Conservation (phyloP, 176 grass and related monocot species). For the Musa troglodytarum region DNA sequence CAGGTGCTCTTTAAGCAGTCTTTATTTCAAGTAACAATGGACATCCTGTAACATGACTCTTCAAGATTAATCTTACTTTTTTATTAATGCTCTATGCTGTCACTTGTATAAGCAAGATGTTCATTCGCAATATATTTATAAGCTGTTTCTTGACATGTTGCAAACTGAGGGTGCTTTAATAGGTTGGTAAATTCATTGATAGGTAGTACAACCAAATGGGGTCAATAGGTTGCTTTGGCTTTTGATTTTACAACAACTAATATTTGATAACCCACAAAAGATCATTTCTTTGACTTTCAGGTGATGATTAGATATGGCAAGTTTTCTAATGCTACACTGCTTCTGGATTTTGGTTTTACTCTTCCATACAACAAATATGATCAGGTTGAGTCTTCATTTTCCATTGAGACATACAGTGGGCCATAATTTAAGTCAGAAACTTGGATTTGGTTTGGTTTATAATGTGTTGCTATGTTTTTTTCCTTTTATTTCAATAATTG, state of each 20-base stretch:
- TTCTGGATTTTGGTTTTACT: slow-evolving; percentile 80
- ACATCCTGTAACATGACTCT: background rate
- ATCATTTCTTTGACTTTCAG: slow-evolving; percentile 31
- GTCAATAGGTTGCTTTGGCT: background rate
- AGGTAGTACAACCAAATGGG: background rate
- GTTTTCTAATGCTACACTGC: slow-evolving; percentile 55
- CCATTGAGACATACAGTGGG: background rate
- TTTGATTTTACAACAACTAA: background rate
- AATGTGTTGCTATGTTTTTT: background rate
- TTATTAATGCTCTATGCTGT: background rate
- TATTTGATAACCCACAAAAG: background rate
- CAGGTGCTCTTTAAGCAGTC: background rate
- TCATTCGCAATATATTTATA: background rate
- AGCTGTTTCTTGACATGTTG: background rate
- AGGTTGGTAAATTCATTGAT: background rate
- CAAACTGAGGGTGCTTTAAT: background rate
- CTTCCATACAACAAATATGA: slow-evolving; percentile 60
- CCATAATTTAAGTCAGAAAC: background rate
- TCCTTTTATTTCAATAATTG: background rate
- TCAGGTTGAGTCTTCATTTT: slow-evolving; percentile 42
- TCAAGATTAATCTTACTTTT: background rate
- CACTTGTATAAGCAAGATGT: background rate
- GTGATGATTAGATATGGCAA: slow-evolving; percentile 80
- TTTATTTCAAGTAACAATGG: background rate
- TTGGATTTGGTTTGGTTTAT: background rate